These are phyloP conservation scores for Mycena pura DNA, from an alignment of 768 basidiomycete genomes.

Conservation along the genomic window DNA sequence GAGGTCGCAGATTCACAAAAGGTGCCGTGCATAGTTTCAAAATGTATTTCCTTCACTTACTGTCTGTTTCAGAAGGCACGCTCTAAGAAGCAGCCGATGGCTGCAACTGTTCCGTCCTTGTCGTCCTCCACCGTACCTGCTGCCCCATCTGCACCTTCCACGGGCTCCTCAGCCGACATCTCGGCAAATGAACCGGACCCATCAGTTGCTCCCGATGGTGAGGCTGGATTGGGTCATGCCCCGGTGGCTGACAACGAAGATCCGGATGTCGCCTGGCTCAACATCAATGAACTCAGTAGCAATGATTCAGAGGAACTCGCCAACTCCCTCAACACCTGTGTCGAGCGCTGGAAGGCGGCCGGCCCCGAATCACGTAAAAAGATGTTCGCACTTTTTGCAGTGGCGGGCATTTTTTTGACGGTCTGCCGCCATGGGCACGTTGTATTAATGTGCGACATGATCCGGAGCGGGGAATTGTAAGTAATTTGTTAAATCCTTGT, in stretches of 20 bases:
- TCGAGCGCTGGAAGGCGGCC: constrained; percentile 26
- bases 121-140: neutral
- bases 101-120: neutral
- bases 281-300: constrained; percentile 23
- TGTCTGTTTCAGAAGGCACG: neutral
- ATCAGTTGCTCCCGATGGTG: neutral
- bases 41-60: neutral
- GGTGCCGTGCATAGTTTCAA: neutral
- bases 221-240: neutral
- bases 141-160: neutral
- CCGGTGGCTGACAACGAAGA: neutral
- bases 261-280: constrained; percentile 27
- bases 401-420: constrained; percentile 34
- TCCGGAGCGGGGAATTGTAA: constrained; percentile 35
- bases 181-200: neutral
- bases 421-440: constrained; percentile 37
- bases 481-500: neutral
- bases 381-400: constrained; percentile 33
- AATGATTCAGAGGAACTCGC: constrained; percentile 19
- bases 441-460: constrained; percentile 35
- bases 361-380: constrained; percentile 27
- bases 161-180: neutral
- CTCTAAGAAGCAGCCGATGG: neutral
- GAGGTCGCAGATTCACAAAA: constrained; percentile 13
- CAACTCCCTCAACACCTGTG: constrained; percentile 22